phyloP scores from a whole-genome alignment of 345 rosid genomes.

The Hevea brasiliensis region DNA sequence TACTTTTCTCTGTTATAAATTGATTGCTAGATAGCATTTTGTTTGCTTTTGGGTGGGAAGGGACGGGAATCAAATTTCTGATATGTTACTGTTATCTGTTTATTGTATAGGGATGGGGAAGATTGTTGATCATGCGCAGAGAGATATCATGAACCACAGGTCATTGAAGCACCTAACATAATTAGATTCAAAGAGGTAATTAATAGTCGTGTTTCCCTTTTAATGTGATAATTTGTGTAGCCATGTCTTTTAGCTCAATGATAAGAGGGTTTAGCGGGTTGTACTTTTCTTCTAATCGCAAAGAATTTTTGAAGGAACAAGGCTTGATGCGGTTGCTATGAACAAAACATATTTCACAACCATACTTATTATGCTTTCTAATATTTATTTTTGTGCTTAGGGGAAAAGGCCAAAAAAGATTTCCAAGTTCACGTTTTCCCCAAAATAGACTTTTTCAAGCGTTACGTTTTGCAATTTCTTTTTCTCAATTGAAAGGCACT shows the following conservation, averaged over 20 bases:
- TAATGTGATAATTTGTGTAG: background rate
- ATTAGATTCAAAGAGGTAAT: slow-evolving; percentile 30
- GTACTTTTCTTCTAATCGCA: background rate
- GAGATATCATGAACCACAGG: slow-evolving; percentile 32
- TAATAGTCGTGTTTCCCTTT: background rate
- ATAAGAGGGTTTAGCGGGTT: background rate
- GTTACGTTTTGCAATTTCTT: background rate
- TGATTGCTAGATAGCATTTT: too few species aligned
- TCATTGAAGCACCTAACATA: slow-evolving; percentile 28
- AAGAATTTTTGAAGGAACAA: too few species aligned
- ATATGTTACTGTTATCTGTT: too few species aligned
- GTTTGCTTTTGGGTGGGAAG: too few species aligned
- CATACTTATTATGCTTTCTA: background rate
- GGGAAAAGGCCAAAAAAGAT: background rate
- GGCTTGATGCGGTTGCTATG: background rate
- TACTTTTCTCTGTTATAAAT: too few species aligned
- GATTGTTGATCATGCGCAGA: slow-evolving; percentile 32
- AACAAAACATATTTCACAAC: background rate
- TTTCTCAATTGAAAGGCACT: background rate
- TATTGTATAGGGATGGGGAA: too few species aligned
- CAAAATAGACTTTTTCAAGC: background rate
- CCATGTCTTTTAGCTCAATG: too few species aligned
- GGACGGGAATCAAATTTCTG: too few species aligned
- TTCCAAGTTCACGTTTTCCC: background rate
- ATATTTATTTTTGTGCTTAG: background rate